Percentiles rank a stretch among this genome's conserved stretches.
Evolutionary conservation across 1,139 yeast genomes (phyloP).

Genomic region (Magnusiomyces clavatus): DNA sequence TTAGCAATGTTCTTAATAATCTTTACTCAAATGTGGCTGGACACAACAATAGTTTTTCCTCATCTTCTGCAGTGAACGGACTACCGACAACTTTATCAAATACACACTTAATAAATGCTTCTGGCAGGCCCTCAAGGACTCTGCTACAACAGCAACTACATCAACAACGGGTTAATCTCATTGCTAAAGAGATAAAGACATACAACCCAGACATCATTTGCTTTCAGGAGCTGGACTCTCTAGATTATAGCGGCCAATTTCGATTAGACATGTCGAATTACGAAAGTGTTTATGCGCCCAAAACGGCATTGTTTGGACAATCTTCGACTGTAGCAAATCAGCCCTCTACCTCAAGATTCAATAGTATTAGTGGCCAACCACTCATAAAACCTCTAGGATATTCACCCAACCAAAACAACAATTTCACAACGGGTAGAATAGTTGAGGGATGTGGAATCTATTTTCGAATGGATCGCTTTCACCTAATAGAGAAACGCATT

Average conservation of each 20-base stretch:
- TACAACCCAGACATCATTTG: conserved; percentile 6
- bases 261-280: conserved; percentile 2
- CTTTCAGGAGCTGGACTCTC: conserved; percentile 4
- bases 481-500: conserved; percentile 5
- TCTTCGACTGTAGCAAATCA: not conserved
- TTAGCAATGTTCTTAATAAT: not conserved
- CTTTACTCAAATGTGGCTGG: no score
- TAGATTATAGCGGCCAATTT: conserved; percentile 3
- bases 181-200: conserved; percentile 1
- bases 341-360: not conserved
- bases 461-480: not conserved
- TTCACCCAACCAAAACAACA: not conserved
- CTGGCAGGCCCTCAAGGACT: no score
- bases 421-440: not conserved
- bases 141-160: no score
- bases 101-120: no score
- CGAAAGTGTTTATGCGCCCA: conserved; percentile 7
- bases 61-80: no score
- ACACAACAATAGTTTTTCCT: no score
- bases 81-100: no score
- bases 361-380: not conserved
- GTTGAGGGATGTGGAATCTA: conserved; percentile 3
- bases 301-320: not conserved
- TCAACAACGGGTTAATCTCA: not conserved
- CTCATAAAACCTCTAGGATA: not conserved